phyloP scores from a whole-genome alignment of 2,329 filamentous ascomycete genomes.

The Penicillium sp. region DNA sequence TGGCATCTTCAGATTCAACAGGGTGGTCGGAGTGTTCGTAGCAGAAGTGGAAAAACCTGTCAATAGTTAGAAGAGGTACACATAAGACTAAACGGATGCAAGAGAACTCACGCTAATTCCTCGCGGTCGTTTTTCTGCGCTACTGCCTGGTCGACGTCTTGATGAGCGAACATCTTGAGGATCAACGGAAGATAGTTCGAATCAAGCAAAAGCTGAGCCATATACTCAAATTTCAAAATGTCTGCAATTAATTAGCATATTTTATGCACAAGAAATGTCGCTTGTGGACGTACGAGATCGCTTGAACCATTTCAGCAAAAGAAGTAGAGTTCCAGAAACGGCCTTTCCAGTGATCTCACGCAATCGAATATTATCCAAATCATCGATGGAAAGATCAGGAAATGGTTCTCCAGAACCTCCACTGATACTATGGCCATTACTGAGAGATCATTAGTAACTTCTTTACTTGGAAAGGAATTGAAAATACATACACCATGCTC shows the following conservation, averaged over 20 bases:
- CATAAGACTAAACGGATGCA: neutral
- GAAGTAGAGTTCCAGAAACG: conserved; percentile 81
- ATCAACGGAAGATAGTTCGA: conserved; percentile 93
- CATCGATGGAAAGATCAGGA: conserved; percentile 61
- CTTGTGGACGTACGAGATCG: conserved; percentile 73
- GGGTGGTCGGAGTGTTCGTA: conserved; percentile 70
- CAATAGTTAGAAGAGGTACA: neutral
- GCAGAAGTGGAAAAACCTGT: conserved; percentile 90
- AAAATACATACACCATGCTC: conserved; percentile 52
- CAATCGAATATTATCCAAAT: conserved; percentile 78
- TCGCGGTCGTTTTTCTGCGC: conserved; percentile 82
- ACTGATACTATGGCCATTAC: conserved; percentile 33
- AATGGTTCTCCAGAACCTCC: conserved; percentile 33
- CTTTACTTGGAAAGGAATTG: neutral
- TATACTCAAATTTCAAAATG: conserved; percentile 91
- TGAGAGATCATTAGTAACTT: conserved; percentile 13
- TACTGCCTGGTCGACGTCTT: conserved; percentile 88
- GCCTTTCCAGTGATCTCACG: conserved; percentile 91
- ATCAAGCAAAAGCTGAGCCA: conserved; percentile 90
- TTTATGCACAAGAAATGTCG: neutral
- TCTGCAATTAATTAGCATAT: conserved; percentile 57
- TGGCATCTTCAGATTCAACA: conserved; percentile 38
- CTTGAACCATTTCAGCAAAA: conserved; percentile 96
- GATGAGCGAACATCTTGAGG: conserved; percentile 89
- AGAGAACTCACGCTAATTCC: conserved; percentile 69